Conservation (phyloP, 169 alveolate species). For the Plasmodium malariae region DNA sequence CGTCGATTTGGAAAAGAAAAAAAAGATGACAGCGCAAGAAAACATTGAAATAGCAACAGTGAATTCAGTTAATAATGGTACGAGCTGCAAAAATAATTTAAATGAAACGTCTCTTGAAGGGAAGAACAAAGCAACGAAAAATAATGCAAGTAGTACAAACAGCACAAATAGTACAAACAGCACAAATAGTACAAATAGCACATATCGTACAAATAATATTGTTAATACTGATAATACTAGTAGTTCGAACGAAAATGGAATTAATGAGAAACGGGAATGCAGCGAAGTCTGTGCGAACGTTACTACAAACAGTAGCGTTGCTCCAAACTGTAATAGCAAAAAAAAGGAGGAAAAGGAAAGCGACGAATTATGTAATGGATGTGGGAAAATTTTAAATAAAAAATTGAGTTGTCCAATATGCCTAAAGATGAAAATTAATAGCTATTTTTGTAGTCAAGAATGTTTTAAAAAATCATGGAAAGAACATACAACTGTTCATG, state of each 20-base stretch:
- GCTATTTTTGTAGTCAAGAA: slow-evolving; percentile 95
- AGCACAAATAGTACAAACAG: too few relatives aligned
- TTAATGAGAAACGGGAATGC: background rate
- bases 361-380: slow-evolving; percentile 77
- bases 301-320: too few relatives aligned
- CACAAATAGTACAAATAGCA: too few relatives aligned
- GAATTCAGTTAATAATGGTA: too few relatives aligned
- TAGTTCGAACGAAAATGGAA: too few relatives aligned
- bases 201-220: background rate
- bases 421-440: slow-evolving; percentile 71
- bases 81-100: background rate
- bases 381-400: slow-evolving; percentile 74
- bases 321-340: too few relatives aligned
- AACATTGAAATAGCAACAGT: too few relatives aligned
- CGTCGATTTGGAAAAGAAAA: background rate
- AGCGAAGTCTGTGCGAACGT: too few relatives aligned
- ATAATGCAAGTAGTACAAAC: too few relatives aligned
- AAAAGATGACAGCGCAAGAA: background rate
- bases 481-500: slow-evolving; percentile 92
- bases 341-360: background rate
- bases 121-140: background rate
- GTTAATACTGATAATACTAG: too few relatives aligned
- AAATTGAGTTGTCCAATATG: slow-evolving; percentile 86
- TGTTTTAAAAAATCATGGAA: slow-evolving; percentile 95
- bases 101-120: background rate